Conservation (phyloP, 495 filamentous ascomycete genomes). For the Trichoderma parareesei region DNA sequence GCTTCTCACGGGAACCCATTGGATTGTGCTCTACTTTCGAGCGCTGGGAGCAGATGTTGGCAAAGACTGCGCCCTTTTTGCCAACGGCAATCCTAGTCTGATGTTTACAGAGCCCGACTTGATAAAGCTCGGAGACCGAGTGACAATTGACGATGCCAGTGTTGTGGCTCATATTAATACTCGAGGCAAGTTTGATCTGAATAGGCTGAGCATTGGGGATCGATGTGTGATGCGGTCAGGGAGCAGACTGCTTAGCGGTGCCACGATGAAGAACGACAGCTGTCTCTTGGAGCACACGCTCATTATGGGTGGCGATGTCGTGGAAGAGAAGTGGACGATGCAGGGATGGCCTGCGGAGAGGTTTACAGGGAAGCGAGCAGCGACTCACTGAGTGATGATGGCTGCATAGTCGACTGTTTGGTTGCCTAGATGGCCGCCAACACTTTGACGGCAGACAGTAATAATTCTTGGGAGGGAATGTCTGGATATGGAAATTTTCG, state of each 20-base stretch:
- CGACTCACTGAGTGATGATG: not conserved
- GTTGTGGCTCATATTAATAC: conserved; percentile 31
- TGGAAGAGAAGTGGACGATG: conserved; percentile 30
- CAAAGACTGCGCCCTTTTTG: conserved; percentile 37
- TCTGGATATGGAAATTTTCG: no score
- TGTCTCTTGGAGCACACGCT: conserved; percentile 41
- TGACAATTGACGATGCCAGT: conserved; percentile 40
- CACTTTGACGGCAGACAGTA: not conserved
- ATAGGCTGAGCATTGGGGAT: conserved; percentile 32
- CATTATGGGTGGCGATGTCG: conserved; percentile 38
- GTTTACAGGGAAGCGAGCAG: not conserved
- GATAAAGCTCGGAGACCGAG: conserved; percentile 34
- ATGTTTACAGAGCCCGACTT: conserved; percentile 44
- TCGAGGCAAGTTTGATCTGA: conserved; percentile 38
- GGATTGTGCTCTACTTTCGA: conserved; percentile 33
- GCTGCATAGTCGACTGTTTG: not conserved
- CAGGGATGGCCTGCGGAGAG: conserved; percentile 43
- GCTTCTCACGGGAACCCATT: conserved; percentile 35
- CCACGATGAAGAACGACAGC: conserved; percentile 34
- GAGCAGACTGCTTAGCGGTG: conserved; percentile 34
- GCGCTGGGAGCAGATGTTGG: conserved; percentile 36
- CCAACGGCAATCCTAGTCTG: conserved; percentile 33
- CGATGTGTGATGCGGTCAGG: conserved; percentile 36
- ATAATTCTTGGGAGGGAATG: not conserved
- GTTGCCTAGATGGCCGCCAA: not conserved